phyloP scores from a whole-genome alignment of 495 filamentous ascomycete species.

The Penicillium coffeae region DNA sequence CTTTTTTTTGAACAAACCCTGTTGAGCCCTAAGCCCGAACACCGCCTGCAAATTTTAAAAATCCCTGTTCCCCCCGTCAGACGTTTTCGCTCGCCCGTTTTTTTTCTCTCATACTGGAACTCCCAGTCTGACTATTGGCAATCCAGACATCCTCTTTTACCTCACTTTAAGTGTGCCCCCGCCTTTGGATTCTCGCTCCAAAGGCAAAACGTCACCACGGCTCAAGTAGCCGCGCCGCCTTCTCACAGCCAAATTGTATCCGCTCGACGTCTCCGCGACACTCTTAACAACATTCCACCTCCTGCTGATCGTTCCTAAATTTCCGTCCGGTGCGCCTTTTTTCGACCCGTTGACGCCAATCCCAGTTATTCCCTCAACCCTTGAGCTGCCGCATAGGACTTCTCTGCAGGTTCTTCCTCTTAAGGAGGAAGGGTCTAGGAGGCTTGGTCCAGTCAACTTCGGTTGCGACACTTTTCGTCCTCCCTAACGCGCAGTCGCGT shows the following conservation, averaged over 20 bases:
- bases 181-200: slow-evolving; percentile 63
- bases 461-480: slow-evolving; percentile 86
- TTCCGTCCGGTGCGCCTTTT: slow-evolving; percentile 53
- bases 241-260: slow-evolving; percentile 78
- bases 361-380: slow-evolving; percentile 50
- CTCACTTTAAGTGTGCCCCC: slow-evolving; percentile 12
- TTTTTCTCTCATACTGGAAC: slow-evolving; percentile 22
- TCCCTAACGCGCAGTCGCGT: slow-evolving; percentile 65
- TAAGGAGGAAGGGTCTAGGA: slow-evolving; percentile 38
- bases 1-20: slow-evolving; percentile 11
- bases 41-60: slow-evolving; percentile 18
- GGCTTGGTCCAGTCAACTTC: slow-evolving; percentile 59
- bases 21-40: slow-evolving; percentile 20
- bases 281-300: slow-evolving; percentile 67
- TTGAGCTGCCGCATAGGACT: slow-evolving; percentile 99
- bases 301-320: slow-evolving; percentile 59
- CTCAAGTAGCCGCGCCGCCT: slow-evolving; percentile 59
- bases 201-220: slow-evolving; percentile 67
- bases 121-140: slow-evolving; percentile 4
- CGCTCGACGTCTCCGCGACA: slow-evolving; percentile 54
- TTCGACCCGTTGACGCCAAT: slow-evolving; percentile 49
- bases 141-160: not conserved
- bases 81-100: slow-evolving; percentile 15
- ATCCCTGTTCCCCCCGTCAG: slow-evolving; percentile 7
- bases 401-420: slow-evolving; percentile 96